Evolutionary conservation across 2,329 filamentous ascomycete species (phyloP).

Genomic region (Talaromyces sp.): DNA sequence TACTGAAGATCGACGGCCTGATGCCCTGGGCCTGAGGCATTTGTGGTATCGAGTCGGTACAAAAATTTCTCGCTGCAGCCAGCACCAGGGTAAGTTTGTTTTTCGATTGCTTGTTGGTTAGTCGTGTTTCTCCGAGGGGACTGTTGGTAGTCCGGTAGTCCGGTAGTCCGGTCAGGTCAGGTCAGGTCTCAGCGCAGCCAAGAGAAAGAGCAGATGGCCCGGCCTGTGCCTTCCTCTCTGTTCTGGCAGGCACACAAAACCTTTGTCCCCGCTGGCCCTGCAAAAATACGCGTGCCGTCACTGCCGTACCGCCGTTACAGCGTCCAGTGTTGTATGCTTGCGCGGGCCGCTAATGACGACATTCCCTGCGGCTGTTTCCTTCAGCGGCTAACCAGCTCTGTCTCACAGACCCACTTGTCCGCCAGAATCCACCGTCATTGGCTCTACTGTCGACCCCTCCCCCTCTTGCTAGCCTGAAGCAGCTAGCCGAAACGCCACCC

Average conservation of each 20-base stretch:
- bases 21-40: constrained; percentile 4
- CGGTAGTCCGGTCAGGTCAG: too few species aligned
- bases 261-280: background rate
- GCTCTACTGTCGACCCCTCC: background rate
- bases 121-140: background rate
- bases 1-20: constrained; percentile 5
- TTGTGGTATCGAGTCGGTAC: background rate
- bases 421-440: background rate
- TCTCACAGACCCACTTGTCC: background rate
- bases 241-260: background rate
- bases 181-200: background rate
- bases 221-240: background rate
- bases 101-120: background rate
- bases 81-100: background rate
- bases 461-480: background rate
- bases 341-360: background rate
- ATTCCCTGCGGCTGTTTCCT: background rate
- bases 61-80: background rate
- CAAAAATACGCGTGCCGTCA: background rate
- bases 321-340: background rate
- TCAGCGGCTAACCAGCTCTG: background rate
- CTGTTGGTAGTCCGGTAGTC: background rate
- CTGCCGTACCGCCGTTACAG: background rate
- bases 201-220: background rate
- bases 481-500: background rate